Evolutionary conservation across 768 basidiomycete genomes (phyloP), one percentile per base, ranked within the genome.

Genomic region (Boletus rubescentipes): DNA sequence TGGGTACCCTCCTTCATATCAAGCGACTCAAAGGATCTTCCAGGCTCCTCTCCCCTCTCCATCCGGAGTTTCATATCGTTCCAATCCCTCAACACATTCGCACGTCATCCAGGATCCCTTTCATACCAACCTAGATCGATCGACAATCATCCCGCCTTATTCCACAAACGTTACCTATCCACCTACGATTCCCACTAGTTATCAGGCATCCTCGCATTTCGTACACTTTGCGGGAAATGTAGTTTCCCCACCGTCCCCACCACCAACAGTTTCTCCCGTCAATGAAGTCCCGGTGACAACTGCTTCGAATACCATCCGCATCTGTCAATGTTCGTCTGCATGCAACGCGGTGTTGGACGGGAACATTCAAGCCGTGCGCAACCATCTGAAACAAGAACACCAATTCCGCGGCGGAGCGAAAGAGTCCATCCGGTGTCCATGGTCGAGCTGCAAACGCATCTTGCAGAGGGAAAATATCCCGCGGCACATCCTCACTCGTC

Each of bases 391-490:
- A 15, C 12, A 30, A 29, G 47, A 20, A 30, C 36, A 38, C 8
- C 29, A 16, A 7, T 48, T 20, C 14, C 11, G 9, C 8, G 37
- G 37, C 9, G 1, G 29, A 4, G 29, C 37, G n/a, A 48, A 23
- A 20, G 37, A 48, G 12, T 30, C 32, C 4, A 9, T 48, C n/a
- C 26, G 2, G 16, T 64, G 65, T 39, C 15, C 18, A 5, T 64
- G 65, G 61, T 15, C 3, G 3, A 51, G 48, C 15, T 64, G 65
- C 18, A 2, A 18, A 2, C n/a, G 21, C 3, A 1, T 0, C 6
- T n/a, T 66, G 11, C 61, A 57, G 18, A 35, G 51, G 16, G 64
- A 63, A 34, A 66, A 46, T 15, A 15, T 66, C 5, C 48, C 60
- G 0, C 47, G 64, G 16, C 64, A 66, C 21, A 61, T 66, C 9